Percentiles rank a stretch among this genome's conserved stretches.
Evolutionary conservation across 305 asterid species (phyloP).

Genomic region (Fraxinus angustifolia): DNA sequence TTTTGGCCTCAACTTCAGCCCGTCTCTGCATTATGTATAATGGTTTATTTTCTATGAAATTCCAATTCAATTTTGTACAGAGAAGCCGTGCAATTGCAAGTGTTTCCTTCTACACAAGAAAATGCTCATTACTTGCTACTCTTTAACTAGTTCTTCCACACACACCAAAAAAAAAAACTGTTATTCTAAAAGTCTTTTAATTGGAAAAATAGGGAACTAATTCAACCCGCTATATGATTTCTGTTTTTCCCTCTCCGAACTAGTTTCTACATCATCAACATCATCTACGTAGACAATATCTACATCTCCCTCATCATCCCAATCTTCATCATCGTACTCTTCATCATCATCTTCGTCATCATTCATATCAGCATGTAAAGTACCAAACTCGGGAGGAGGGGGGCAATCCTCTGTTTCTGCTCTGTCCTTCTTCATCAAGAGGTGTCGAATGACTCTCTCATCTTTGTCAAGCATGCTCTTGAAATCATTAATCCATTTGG

Average conservation of each 20-base stretch:
- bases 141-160: not conserved
- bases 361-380: conserved; percentile 36
- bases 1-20: not conserved
- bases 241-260: conserved; percentile 22
- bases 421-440: conserved; percentile 75
- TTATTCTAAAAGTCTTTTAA: not conserved
- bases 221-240: conserved; percentile 25
- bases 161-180: not conserved
- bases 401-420: conserved; percentile 87
- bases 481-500: conserved; percentile 77
- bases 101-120: not conserved
- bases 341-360: conserved; percentile 37
- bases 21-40: not conserved
- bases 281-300: conserved; percentile 27
- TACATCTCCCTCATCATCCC: conserved; percentile 37
- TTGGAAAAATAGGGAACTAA: conserved; percentile 11
- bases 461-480: conserved; percentile 82
- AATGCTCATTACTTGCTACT: not conserved
- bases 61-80: not conserved
- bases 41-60: not conserved
- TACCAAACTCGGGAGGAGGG: conserved; percentile 78
- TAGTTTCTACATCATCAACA: conserved; percentile 26
- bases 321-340: conserved; percentile 39
- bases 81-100: not conserved
- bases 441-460: conserved; percentile 87